Evolutionary conservation across 1,284 basidiomycete genomes (phyloP), one percentile per base, ranked within the genome.

Genomic region (Naganishia sp.): DNA sequence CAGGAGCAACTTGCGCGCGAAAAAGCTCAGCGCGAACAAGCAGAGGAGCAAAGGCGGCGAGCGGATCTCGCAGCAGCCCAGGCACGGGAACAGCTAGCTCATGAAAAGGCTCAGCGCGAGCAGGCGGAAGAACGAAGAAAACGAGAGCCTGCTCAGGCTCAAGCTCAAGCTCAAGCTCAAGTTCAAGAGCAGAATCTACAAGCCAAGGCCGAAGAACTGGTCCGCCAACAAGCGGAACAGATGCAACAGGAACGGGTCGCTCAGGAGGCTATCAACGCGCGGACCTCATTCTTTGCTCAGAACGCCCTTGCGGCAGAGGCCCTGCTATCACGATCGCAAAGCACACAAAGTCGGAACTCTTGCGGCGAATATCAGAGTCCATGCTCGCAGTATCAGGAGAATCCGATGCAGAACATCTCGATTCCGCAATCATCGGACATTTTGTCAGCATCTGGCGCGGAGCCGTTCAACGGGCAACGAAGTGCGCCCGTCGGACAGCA

Each of bases 21-120:
- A 54, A 21, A 41, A 17, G 52, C 52, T n/a, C 35, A 41, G 32
- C 18, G 32, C 7, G 52, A 54, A 23, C 32, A 54, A 35, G 52
- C 52, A 7, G 32, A 35, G n/a, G 31, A 41, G 7, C 10, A 15
- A 7, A 21, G 2, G 6, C 21, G 25, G 13, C 47, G 21, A 5
- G 47, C 47, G 11, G 7, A 25, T 21, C 50, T 25, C 17, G 50
- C 11, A 32, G 25, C 25, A 4, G 50, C 50, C 1, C 31, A 31
- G 23, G 28, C 11, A 9, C 23, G 6, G 10, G 25, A 25, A 11
- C 25, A 28, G 10, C 50, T 23, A 2, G 50, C 7, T 1, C 50
- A n/a, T 6, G 50, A 31, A 17, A 35, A 41, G 52, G 32, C 32
- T 41, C 28, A 35, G 35, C 52, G 35, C 32, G 52, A 54, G 21